Conservation (phyloP, 352 stramenopile species). For the Thalassiosira pacifica region DNA sequence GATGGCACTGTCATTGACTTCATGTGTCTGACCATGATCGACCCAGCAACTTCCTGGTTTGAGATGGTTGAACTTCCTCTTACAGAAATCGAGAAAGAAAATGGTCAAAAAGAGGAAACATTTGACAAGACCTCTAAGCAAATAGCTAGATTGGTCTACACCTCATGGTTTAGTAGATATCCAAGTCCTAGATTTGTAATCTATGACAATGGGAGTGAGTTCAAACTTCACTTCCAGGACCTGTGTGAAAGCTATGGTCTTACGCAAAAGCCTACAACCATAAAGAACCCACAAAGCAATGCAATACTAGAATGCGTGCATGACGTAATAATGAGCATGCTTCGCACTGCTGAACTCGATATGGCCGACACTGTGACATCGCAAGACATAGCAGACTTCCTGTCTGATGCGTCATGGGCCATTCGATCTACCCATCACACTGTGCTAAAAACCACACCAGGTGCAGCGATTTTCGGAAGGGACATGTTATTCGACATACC, state of each 20-base stretch:
- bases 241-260: conserved; percentile 45
- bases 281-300: conserved; percentile 57
- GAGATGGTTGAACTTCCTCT: conserved; percentile 48
- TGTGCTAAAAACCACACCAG: conserved; percentile 7
- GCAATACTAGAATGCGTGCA: no score
- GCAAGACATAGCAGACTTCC: conserved; percentile 23
- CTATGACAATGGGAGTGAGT: no score
- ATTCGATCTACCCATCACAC: conserved; percentile 5
- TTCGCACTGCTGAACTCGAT: conserved; percentile 47
- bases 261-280: conserved; percentile 40
- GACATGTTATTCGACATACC: conserved; percentile 17
- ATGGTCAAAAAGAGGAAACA: conserved; percentile 1
- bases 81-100: conserved; percentile 2
- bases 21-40: conserved; percentile 57
- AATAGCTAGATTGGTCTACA: conserved; percentile 37
- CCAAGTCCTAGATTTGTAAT: no score
- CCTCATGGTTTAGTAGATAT: conserved; percentile 51
- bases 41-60: conserved; percentile 51
- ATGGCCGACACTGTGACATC: neutral
- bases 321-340: no score
- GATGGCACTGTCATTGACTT: conserved; percentile 21
- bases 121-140: conserved; percentile 31
- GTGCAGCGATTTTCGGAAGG: conserved; percentile 15
- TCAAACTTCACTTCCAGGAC: conserved; percentile 52
- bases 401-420: conserved; percentile 37